Percentiles rank a stretch among this genome's conserved stretches.
phyloP scores from a whole-genome alignment of 805 yeast species.

The Starmera caribaea region DNA sequence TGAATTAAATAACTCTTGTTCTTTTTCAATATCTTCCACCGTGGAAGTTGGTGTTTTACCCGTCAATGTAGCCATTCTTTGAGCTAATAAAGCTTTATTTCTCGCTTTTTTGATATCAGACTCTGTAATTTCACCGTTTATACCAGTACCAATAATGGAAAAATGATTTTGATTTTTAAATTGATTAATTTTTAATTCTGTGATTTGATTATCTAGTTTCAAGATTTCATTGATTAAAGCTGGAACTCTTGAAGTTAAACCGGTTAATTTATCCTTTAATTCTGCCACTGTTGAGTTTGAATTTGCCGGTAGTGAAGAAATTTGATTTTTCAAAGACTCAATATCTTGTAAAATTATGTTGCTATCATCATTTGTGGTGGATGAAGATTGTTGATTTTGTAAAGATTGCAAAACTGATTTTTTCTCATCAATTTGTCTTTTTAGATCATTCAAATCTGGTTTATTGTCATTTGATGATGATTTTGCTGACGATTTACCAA shows the following conservation, averaged over 20 bases:
- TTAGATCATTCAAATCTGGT: constrained; percentile 38
- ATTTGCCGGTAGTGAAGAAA: constrained; percentile 34
- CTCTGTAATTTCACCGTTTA: constrained; percentile 80
- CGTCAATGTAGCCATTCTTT: constrained; percentile 89
- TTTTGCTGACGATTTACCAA: constrained; percentile 21
- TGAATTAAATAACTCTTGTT: constrained; percentile 32
- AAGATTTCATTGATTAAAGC: constrained; percentile 53
- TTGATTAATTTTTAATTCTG: constrained; percentile 53
- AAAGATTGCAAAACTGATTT: constrained; percentile 59
- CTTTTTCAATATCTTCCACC: constrained; percentile 26
- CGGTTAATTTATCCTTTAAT: constrained; percentile 47
- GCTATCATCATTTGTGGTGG: constrained; percentile 25
- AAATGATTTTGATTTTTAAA: constrained; percentile 62
- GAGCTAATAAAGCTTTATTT: constrained; percentile 67
- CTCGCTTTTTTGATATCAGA: constrained; percentile 72
- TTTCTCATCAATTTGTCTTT: constrained; percentile 62
- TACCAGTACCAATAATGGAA: constrained; percentile 73
- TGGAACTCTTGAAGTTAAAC: constrained; percentile 67
- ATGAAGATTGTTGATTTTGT: constrained; percentile 43
- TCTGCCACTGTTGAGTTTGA: constrained; percentile 26
- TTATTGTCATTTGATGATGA: constrained; percentile 61
- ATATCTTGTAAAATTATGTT: constrained; percentile 43
- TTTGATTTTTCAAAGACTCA: constrained; percentile 52
- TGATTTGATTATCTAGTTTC: constrained; percentile 57
- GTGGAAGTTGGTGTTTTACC: constrained; percentile 50